phyloP scores from a whole-genome alignment of 1,284 basidiomycete species.

The Fomes fomentarius region DNA sequence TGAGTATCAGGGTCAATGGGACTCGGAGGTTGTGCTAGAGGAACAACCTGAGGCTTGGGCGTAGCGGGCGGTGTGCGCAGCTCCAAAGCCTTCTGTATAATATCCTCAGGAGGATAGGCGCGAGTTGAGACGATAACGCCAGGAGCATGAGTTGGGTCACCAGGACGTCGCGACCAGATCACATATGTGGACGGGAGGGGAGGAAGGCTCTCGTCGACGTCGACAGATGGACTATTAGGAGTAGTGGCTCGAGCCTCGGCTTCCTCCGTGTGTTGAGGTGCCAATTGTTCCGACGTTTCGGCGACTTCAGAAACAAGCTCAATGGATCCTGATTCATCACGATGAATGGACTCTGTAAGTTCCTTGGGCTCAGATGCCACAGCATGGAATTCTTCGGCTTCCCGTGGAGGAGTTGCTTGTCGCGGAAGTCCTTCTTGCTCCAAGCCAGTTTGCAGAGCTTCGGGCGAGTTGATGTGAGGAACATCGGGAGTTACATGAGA shows the following conservation, averaged over 20 bases:
- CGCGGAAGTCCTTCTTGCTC: no score
- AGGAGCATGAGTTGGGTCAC: constrained; percentile 60
- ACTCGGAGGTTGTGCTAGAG: constrained; percentile 1
- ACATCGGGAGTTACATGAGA: background rate
- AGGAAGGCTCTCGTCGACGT: constrained; percentile 4
- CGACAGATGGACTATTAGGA: constrained; percentile 16
- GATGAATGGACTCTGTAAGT: no score
- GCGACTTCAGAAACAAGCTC: no score
- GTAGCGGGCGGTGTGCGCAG: constrained; percentile 49
- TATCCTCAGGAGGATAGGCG: constrained; percentile 58
- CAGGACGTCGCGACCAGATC: constrained; percentile 70
- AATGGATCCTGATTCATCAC: no score
- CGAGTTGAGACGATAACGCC: constrained; percentile 67
- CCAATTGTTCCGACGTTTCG: no score
- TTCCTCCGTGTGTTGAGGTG: no score
- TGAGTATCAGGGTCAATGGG: background rate
- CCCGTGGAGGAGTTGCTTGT: no score
- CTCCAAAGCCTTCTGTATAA: constrained; percentile 56
- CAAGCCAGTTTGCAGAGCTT: background rate
- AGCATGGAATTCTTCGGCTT: no score
- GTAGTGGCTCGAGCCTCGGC: constrained; percentile 1
- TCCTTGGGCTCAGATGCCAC: no score
- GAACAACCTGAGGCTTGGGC: constrained; percentile 20
- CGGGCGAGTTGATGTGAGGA: constrained; percentile 6
- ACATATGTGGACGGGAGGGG: constrained; percentile 41